Base-by-base conservation (phyloP, 169 alveolate species). In the Cryptosporidium sp. region DNA sequence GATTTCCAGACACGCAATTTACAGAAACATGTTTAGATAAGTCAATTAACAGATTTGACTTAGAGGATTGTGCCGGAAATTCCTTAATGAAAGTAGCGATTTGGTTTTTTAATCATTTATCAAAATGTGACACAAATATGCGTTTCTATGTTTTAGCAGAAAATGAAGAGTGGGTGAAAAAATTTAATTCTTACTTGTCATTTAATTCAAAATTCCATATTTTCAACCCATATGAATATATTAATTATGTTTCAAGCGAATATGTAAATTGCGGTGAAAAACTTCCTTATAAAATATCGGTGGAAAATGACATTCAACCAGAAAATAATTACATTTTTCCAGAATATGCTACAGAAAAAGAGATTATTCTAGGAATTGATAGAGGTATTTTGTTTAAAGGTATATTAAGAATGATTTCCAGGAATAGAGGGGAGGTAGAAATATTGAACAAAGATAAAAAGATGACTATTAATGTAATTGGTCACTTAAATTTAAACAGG, bases 401-500 rank as follows among this genome's bases (percentile, higher is more conserved):
- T 18, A 92, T 96, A 84, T 86, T 96, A 52, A 91, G 93, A 65
- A 94, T 96, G 86, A 94, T 96, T 70, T 62, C 80, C 26, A 58
- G 89, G 8, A 86, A 92, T 85, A 93, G 91, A 21, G 92, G 93
- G 70, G 86, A 92, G 14, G 93, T 85, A 94, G 97, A 84, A 85
- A 97, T 94, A 41, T 92, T 71, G 70, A 70, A 93, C 93, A 39
- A 94, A 74, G 84, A 93, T 80, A 91, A 91, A 86, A 71, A 92
- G 71, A 94, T 95, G 29, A 98, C 95, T 71, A 93, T 96, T 69
- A 89, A 93, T 21, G 94, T 98, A 21, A 85, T 71, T 71, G 98
- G 98, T 35, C 43, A 85, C 0, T 45, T 93, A 86, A 94, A 97
- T 84, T 91, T 97, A 92, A 98, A 98, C 93, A 94, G 99, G 84